These are phyloP conservation scores for Penicillium rolfsii DNA, from an alignment of 2,329 filamentous ascomycete species.

Conservation along the genomic window DNA sequence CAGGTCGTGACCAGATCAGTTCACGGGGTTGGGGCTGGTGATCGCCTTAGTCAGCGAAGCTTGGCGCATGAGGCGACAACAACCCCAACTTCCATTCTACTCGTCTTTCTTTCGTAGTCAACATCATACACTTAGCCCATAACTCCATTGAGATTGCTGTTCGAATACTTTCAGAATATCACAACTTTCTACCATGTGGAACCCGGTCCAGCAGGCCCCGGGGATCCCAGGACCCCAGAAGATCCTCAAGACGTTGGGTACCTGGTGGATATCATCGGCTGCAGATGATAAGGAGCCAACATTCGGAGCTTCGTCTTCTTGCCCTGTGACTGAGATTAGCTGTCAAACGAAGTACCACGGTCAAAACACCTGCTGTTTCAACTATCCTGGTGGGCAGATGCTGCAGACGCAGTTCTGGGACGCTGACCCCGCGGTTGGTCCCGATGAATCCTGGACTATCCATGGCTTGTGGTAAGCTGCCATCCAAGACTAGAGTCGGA, in stretches of 20 bases:
- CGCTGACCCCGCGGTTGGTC: conserved; percentile 65
- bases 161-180: background rate
- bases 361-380: conserved; percentile 74
- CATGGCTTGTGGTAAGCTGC: conserved; percentile 66
- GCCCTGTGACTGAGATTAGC: conserved; percentile 53
- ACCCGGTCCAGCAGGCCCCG: conserved; percentile 25
- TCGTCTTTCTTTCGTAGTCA: background rate
- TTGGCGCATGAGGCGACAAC: conserved; percentile 13
- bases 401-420: conserved; percentile 82
- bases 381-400: conserved; percentile 70
- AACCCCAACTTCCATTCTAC: conserved; percentile 10
- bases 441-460: conserved; percentile 71
- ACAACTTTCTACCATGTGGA: conserved; percentile 22
- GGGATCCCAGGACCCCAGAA: conserved; percentile 41
- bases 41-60: conserved; percentile 26
- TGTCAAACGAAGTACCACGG: conserved; percentile 66
- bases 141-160: background rate
- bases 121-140: background rate
- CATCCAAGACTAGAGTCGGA: background rate
- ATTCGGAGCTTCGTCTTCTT: conserved; percentile 29
- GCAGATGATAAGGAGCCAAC: conserved; percentile 12
- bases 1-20: conserved; percentile 9
- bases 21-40: conserved; percentile 15
- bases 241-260: conserved; percentile 39
- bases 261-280: conserved; percentile 35